phyloP scores from a whole-genome alignment of 2,329 filamentous ascomycete genomes.

The Ceratocystis ficicola region DNA sequence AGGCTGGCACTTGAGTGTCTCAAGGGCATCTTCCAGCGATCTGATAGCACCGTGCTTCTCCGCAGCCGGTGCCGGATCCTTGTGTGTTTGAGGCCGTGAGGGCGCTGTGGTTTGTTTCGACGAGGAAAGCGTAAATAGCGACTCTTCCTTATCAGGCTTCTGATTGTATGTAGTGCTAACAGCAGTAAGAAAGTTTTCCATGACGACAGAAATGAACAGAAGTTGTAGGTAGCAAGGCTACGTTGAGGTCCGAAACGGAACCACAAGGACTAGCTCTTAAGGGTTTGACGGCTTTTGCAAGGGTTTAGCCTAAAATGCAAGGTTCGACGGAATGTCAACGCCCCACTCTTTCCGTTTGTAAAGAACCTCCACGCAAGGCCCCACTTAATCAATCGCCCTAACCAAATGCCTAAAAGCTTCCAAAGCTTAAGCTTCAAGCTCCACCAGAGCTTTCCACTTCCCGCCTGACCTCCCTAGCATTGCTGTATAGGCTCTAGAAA shows the following conservation, averaged over 20 bases:
- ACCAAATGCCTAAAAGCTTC: not conserved
- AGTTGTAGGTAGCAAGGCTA: not conserved
- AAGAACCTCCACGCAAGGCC: not conserved
- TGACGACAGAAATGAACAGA: conserved; percentile 26
- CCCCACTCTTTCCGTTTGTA: conserved; percentile 7
- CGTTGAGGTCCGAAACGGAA: not conserved
- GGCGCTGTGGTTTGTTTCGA: not conserved
- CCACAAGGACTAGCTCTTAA: not conserved
- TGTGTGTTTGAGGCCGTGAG: not conserved
- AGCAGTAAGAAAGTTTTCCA: conserved; percentile 46
- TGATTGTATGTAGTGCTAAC: conserved; percentile 42
- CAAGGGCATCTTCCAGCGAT: conserved; percentile 43
- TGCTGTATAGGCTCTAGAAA: not conserved
- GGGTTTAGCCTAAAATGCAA: not conserved
- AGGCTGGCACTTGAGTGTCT: conserved; percentile 49
- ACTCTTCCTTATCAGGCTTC: conserved; percentile 27
- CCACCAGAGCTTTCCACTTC: not conserved
- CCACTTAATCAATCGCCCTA: not conserved
- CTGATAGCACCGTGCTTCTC: conserved; percentile 2
- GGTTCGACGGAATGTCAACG: not conserved
- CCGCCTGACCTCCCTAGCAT: not conserved
- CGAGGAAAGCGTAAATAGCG: conserved; percentile 28
- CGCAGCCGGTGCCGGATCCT: not conserved
- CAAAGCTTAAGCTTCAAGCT: not conserved
- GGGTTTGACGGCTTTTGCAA: not conserved